These are phyloP conservation scores for Lasiosphaeria ovina DNA, from an alignment of 495 filamentous ascomycete species.

Conservation along the genomic window DNA sequence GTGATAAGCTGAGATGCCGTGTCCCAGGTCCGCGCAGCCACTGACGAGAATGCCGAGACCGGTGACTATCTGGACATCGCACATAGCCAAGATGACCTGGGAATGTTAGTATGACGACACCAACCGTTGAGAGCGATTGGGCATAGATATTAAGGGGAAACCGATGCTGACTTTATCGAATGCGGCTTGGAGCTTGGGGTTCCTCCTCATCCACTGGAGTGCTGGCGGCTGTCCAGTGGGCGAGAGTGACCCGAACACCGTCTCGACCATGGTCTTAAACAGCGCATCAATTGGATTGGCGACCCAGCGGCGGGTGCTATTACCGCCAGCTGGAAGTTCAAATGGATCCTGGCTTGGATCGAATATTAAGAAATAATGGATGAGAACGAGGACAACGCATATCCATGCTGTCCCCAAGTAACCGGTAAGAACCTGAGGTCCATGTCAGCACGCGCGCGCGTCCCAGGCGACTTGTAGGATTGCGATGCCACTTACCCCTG, in stretches of 20 bases:
- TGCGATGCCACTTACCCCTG: not conserved
- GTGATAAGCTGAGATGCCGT: conserved; percentile 31
- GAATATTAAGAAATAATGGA: conserved; percentile 4
- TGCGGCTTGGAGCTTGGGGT: too few relatives aligned
- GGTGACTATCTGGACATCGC: conserved; percentile 11
- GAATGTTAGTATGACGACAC: not conserved
- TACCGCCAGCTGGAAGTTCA: not conserved
- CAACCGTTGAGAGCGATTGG: not conserved
- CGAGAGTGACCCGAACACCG: too few relatives aligned
- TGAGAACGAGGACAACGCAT: not conserved
- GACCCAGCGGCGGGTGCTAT: not conserved
- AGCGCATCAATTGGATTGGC: conserved; percentile 1
- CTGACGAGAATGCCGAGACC: conserved; percentile 11
- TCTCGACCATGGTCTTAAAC: not conserved
- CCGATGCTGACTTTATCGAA: too few relatives aligned
- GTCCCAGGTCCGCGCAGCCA: conserved; percentile 1
- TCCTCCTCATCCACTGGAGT: too few relatives aligned
- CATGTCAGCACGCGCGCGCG: not conserved
- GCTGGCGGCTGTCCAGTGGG: too few relatives aligned
- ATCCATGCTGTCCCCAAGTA: conserved; percentile 13
- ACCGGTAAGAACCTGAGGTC: conserved; percentile 3
- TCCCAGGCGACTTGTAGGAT: not conserved
- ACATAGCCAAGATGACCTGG: conserved; percentile 8
- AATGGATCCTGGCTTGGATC: conserved; percentile 7
- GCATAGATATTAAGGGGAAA: not conserved